A percentile compares a stretch with the other conserved stretches of the same genome.
phyloP scores from a whole-genome alignment of 148 eudicot genomes.

The Persicaria maculosa region DNA sequence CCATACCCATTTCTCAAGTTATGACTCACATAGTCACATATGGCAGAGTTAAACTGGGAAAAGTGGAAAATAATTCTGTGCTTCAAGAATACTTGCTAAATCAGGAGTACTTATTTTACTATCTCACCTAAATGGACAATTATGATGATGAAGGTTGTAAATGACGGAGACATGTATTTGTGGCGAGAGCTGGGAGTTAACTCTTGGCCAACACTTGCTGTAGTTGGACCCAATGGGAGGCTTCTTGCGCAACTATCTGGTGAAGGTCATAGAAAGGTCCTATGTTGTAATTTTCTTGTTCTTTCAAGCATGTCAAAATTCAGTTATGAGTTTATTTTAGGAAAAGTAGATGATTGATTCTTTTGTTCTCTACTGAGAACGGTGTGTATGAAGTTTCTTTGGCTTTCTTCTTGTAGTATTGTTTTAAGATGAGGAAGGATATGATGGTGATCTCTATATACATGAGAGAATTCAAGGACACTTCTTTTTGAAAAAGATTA shows the following conservation, averaged over 20 bases:
- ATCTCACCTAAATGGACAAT: not conserved
- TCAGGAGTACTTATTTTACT: not conserved
- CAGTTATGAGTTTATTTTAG: not conserved
- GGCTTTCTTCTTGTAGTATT: too few species aligned
- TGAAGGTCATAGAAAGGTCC: conserved; percentile 92
- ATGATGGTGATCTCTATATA: too few species aligned
- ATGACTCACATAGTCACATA: not conserved
- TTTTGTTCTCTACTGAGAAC: too few species aligned
- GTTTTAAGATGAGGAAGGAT: too few species aligned
- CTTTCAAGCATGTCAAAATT: not conserved
- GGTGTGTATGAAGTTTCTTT: too few species aligned
- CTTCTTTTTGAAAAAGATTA: too few species aligned
- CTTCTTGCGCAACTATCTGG: conserved; percentile 82
- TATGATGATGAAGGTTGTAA: conserved; percentile 56
- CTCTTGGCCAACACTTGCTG: conserved; percentile 95
- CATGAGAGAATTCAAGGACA: too few species aligned
- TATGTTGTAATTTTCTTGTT: conserved; percentile 3
- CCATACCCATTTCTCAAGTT: not conserved
- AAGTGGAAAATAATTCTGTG: not conserved
- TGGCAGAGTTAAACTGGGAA: not conserved
- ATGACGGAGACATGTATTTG: conserved; percentile 95
- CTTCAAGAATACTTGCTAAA: not conserved
- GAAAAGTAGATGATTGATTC: too few species aligned
- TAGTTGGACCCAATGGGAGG: conserved; percentile 86
- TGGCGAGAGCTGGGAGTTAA: conserved; percentile 91